Evolutionary conservation across 345 rosid species (phyloP).

Genomic region (Leavenworthia alabamica): DNA sequence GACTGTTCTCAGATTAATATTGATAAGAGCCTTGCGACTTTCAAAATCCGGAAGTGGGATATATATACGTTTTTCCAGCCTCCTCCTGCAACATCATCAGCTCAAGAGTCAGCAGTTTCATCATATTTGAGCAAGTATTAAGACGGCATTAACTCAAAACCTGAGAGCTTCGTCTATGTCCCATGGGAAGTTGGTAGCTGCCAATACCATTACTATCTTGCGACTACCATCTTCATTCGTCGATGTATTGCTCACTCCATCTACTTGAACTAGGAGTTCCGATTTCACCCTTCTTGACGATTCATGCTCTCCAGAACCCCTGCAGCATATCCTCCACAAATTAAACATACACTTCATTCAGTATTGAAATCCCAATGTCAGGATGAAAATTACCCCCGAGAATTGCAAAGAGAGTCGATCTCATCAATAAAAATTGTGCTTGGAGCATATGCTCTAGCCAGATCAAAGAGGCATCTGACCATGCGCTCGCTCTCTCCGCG

Average conservation of each 20-base stretch:
- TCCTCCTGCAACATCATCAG: constrained; percentile 58
- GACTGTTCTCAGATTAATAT: constrained; percentile 89
- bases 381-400: constrained; percentile 70
- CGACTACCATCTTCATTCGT: constrained; percentile 94
- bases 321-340: constrained; percentile 22
- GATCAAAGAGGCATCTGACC: constrained; percentile 94
- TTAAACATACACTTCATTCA: neutral
- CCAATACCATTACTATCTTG: constrained; percentile 97
- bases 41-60: constrained; percentile 98
- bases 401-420: constrained; percentile 94
- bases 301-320: constrained; percentile 98
- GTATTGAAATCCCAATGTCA: neutral
- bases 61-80: constrained; percentile 97
- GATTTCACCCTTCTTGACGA: constrained; percentile 99
- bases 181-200: constrained; percentile 99
- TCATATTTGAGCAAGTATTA: neutral
- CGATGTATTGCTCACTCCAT: constrained; percentile 88
- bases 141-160: constrained; percentile 26
- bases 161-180: constrained; percentile 99
- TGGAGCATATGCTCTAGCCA: constrained; percentile 96
- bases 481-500: constrained; percentile 98
- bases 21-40: constrained; percentile 94
- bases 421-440: constrained; percentile 96
- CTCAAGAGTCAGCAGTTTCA: neutral
- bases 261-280: constrained; percentile 99